These are phyloP conservation scores for Cerioporus squamosus DNA, from an alignment of 1,284 basidiomycete genomes.

Conservation along the genomic window DNA sequence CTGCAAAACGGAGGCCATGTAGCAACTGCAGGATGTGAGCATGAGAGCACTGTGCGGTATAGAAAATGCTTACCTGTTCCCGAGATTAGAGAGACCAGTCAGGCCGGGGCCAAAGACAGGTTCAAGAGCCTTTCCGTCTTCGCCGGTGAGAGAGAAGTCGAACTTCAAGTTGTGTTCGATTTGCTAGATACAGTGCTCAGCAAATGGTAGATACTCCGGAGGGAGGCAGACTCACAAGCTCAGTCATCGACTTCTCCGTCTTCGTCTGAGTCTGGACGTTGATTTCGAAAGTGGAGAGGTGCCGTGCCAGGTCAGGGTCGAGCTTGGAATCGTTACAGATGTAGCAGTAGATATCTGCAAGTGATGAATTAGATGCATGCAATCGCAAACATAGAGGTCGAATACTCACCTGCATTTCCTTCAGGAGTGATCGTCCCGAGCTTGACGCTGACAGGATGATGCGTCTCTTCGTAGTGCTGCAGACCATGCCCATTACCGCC, in stretches of 20 bases:
- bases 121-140: conserved; percentile 87
- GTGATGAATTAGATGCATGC: not conserved
- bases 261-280: conserved; percentile 85
- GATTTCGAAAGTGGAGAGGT: conserved; percentile 88
- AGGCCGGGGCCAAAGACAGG: conserved; percentile 90
- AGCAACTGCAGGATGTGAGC: conserved; percentile 71
- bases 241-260: conserved; percentile 98
- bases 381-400: not conserved
- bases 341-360: conserved; percentile 92
- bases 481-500: conserved; percentile 94
- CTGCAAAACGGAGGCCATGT: conserved; percentile 96
- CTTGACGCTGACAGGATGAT: conserved; percentile 90
- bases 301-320: conserved; percentile 79
- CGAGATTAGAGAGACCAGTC: conserved; percentile 92
- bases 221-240: conserved; percentile 62
- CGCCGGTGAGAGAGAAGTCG: conserved; percentile 93
- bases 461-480: conserved; percentile 76
- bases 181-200: conserved; percentile 60
- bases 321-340: conserved; percentile 86
- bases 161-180: conserved; percentile 96
- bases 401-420: conserved; percentile 75
- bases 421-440: conserved; percentile 97
- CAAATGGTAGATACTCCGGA: not conserved
- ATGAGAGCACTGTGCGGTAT: not conserved
- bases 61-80: conserved; percentile 70